A percentile compares a stretch with the other conserved stretches of the same genome.
Conservation (phyloP, 176 grass and related monocot species). For the Avena insularis region DNA sequence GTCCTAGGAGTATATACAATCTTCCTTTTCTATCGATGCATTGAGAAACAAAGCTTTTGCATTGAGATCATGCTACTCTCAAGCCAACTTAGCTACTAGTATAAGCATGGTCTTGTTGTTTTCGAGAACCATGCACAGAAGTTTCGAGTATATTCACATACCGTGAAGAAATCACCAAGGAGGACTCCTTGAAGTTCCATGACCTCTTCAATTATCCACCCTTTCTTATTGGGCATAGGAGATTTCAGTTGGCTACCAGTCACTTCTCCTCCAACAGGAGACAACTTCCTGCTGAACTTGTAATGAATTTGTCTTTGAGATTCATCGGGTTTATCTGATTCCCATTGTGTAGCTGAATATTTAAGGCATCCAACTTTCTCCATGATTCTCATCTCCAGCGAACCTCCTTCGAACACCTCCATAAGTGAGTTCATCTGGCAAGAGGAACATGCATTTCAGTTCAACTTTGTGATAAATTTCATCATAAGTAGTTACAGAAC, state of each 20-base stretch:
- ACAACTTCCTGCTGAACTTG: conserved; percentile 77
- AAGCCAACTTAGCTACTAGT: not conserved
- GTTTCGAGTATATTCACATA: conserved; percentile 46
- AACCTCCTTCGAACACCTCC: conserved; percentile 75
- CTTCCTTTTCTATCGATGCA: not conserved
- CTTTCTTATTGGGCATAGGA: conserved; percentile 70
- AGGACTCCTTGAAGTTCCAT: conserved; percentile 86
- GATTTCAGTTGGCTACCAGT: conserved; percentile 82
- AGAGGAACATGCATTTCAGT: conserved; percentile 26
- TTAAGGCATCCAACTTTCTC: conserved; percentile 78
- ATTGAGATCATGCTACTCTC: not conserved
- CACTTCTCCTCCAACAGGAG: conserved; percentile 73
- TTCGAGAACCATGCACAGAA: not conserved
- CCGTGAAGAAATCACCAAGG: conserved; percentile 91
- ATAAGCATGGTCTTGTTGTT: conserved; percentile 22
- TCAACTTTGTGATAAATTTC: conserved; percentile 35
- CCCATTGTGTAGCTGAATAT: conserved; percentile 74
- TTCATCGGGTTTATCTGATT: conserved; percentile 66
- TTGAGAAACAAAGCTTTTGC: not conserved
- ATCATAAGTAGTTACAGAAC: conserved; percentile 8
- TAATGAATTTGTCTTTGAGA: conserved; percentile 79
- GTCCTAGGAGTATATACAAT: not conserved
- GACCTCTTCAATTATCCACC: conserved; percentile 91
- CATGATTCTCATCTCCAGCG: conserved; percentile 85
- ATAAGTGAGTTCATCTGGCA: conserved; percentile 71